A percentile compares a stretch with the other conserved stretches of the same genome.
Evolutionary conservation across 768 basidiomycete genomes (phyloP).

Genomic region (Tephrocybe sp.): DNA sequence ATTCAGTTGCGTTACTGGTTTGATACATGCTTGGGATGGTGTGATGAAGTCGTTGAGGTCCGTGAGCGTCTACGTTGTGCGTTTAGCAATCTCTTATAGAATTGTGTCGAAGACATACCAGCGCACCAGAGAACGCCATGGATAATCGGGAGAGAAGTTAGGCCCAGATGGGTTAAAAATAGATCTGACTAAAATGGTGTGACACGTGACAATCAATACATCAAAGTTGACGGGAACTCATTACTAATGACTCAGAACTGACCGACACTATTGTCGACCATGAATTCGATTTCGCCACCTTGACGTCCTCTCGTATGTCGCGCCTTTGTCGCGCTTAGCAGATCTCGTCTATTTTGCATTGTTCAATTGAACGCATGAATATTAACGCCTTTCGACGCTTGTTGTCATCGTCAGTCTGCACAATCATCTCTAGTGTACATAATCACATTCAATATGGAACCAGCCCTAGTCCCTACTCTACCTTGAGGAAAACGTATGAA

Average conservation of each 20-base stretch:
- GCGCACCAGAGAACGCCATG: slow-evolving; percentile 88
- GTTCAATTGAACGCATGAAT: too few relatives aligned
- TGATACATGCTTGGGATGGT: slow-evolving; percentile 96
- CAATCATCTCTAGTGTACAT: too few relatives aligned
- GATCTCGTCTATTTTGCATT: background rate
- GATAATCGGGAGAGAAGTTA: background rate
- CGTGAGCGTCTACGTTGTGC: slow-evolving; percentile 68
- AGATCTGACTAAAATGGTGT: slow-evolving; percentile 7
- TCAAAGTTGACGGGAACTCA: background rate
- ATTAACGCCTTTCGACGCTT: too few relatives aligned
- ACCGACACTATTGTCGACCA: background rate
- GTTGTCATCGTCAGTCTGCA: too few relatives aligned
- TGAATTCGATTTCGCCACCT: background rate
- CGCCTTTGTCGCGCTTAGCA: background rate
- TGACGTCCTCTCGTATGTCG: background rate
- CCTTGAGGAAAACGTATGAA: too few relatives aligned
- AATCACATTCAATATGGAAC: too few relatives aligned
- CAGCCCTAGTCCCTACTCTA: too few relatives aligned
- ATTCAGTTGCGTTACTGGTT: slow-evolving; percentile 67
- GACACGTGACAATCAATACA: background rate
- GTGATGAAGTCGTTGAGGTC: slow-evolving; percentile 98
- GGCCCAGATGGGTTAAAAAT: slow-evolving; percentile 5
- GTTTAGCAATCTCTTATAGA: slow-evolving; percentile 1
- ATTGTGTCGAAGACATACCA: slow-evolving; percentile 47
- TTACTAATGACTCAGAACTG: slow-evolving; percentile 6